Evolutionary conservation across 75 land plant species (phyloP).

Genomic region (Gnetum montanum): DNA sequence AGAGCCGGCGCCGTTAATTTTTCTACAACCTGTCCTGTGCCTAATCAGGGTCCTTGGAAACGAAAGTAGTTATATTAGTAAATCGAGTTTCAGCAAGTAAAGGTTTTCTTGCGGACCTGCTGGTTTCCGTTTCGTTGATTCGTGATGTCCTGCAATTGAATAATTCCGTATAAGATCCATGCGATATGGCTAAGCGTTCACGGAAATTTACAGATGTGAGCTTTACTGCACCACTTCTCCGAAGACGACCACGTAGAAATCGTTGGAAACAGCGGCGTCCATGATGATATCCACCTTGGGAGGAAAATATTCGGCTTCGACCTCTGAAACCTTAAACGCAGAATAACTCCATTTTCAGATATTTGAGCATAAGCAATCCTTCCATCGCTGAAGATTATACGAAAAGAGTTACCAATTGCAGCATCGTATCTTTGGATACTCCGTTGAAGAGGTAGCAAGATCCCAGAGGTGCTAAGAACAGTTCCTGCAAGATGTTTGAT

Average conservation of each 20-base stretch:
- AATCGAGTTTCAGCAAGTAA: too few species aligned
- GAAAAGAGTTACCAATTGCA: slow-evolving; percentile 1
- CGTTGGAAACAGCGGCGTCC: slow-evolving; percentile 43
- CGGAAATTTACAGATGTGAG: not conserved
- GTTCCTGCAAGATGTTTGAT: slow-evolving; percentile 58
- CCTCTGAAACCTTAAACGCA: slow-evolving; percentile 39
- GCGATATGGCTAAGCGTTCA: not conserved
- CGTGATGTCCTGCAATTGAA: too few species aligned
- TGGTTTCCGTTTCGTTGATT: too few species aligned
- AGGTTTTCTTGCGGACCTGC: too few species aligned
- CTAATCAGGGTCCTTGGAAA: slow-evolving; percentile 7
- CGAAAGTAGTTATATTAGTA: too few species aligned
- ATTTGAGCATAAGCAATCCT: not conserved
- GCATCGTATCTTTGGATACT: not conserved
- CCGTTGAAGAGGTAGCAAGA: slow-evolving; percentile 39
- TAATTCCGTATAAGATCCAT: too few species aligned
- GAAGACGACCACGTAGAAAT: too few species aligned
- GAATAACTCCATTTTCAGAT: not conserved
- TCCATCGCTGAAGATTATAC: not conserved
- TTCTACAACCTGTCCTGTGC: slow-evolving; percentile 23
- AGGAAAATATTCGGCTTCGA: slow-evolving; percentile 67
- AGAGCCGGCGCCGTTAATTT: slow-evolving; percentile 29
- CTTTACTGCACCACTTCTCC: slow-evolving; percentile 18
- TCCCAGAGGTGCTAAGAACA: slow-evolving; percentile 44
- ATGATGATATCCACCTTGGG: too few species aligned